Evolutionary conservation across 345 rosid genomes (phyloP), one percentile per base, ranked within the genome.

Genomic region (Diplotaxis tenuifolia): DNA sequence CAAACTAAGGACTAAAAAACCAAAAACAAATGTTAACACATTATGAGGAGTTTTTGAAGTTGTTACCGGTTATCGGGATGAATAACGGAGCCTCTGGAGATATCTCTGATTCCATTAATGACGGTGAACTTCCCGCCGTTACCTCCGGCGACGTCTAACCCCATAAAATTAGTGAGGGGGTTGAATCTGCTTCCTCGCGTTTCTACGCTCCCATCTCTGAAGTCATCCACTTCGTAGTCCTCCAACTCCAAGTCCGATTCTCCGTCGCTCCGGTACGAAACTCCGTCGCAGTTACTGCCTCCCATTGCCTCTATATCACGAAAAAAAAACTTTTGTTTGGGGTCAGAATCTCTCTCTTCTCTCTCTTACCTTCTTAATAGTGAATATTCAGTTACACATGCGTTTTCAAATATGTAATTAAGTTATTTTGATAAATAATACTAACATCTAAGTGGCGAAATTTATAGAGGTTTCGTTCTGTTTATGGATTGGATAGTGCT

Each of bases 41-140:
- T n/a, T n/a, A n/a, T n/a, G n/a, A n/a, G n/a, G n/a, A n/a, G n/a
- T n/a, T n/a, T n/a, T n/a, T n/a, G n/a, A n/a, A n/a, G n/a, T n/a
- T n/a, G 0, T 52, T 66, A 93, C 98, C 91, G 88, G 86, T 88
- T 89, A 14, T 93, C 96, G 1, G 98, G 98, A 78, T 82, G 88
- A 71, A 91, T 82, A 62, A 82, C 65, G 68, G 78, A 72, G 18
- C 94, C 90, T 66, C 60, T 75, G 64, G 84, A 83, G 78, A 87
- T 72, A 71, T 80, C 83, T 75, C 65, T 84, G 82, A 93, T 47
- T 10, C 96, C 93, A 65, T 77, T 45, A 61, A 89, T 50, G 25
- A 77, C 73, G 68, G 80, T 59, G 75, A 76, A 76, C 62, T 77
- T 77, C 5, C 80, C 76, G 9, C 73, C 76, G 34, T 20, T 64